Evolutionary conservation across 2,329 filamentous ascomycete species (phyloP), one percentile per base, ranked within the genome.

Genomic region (Colletotrichum destructivum): DNA sequence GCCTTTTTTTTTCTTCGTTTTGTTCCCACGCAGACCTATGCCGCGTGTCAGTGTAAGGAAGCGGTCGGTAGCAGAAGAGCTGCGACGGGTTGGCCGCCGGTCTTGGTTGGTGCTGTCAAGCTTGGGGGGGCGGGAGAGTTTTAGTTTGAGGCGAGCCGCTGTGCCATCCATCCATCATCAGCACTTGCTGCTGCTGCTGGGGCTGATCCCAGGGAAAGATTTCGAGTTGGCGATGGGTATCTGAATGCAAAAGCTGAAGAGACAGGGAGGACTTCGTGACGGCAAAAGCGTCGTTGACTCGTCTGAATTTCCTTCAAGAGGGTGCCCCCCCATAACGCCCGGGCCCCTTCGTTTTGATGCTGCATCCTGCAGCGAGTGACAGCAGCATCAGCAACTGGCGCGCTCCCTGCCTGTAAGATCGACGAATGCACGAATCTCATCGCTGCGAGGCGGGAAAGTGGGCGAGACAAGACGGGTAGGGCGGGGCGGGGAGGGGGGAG

Each of bases 281-380:
- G 57, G 69, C 52, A 42, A 59, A 46, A 57, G 52, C 69, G 57
- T 72, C 26, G 68, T 52, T 64, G 65, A 63, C 69, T 72, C 65
- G 69, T 69, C 69, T n/a, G 54, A 72, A 64, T 57, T 61, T 56
- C 31, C 52, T 62, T 62, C 35, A 40, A 40, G 44, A 62, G 49
- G 57, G 21, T 49, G 46, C 26, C 40, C 54, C n/a, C 18, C n/a
- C 54, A 21, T 57, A 44, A n/a, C 31, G 23, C 54, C 66, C 44
- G 38, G 52, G n/a, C 38, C 54, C 35, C 7, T 54, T 35, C 52
- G 18, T 23, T n/a, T 18, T 51, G 31, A 31, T 62, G 47, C 35
- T 49, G 49, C 26, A 61, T 35, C 40, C 23, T 46, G 56, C 56
- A 60, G 56, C 38, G 6, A 31, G 59, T 38, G 35, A 38, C 35